Conservation (phyloP, 2,329 filamentous ascomycete species). For the Fusarium sp. region DNA sequence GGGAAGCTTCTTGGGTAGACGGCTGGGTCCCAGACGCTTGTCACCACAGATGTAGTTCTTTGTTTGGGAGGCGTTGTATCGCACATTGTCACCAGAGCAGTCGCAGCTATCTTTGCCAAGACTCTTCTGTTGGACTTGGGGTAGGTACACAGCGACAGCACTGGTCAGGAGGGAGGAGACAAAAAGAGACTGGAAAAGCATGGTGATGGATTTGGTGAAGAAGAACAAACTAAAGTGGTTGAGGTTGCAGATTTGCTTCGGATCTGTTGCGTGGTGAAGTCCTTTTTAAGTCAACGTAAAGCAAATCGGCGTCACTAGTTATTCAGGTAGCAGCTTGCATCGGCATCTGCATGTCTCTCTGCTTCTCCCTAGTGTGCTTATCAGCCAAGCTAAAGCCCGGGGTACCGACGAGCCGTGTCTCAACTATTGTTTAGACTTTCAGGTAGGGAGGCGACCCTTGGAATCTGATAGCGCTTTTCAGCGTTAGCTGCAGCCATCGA, state of each 20-base stretch:
- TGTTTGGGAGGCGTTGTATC: neutral
- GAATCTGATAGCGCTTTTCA: neutral
- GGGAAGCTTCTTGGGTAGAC: slow-evolving; percentile 22
- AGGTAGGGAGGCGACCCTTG: neutral
- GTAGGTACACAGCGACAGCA: slow-evolving; percentile 3
- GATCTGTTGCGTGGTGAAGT: accelerated
- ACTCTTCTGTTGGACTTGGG: slow-evolving; percentile 1
- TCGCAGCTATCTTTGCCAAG: neutral
- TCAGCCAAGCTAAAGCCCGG: neutral
- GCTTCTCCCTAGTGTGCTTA: neutral
- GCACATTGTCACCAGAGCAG: slow-evolving; percentile 10
- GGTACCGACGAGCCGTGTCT: slow-evolving; percentile 9
- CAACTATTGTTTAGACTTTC: neutral
- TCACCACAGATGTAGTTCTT: slow-evolving; percentile 24
- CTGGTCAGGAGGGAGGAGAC: slow-evolving; percentile 8
- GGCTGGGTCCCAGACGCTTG: slow-evolving; percentile 16
- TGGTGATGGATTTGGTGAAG: neutral
- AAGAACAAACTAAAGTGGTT: accelerated
- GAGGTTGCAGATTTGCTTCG: accelerated
- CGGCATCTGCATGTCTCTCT: neutral
- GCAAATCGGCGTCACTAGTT: neutral
- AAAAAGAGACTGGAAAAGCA: slow-evolving; percentile 17
- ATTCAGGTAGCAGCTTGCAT: neutral
- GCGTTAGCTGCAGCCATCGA: slow-evolving; percentile 4
- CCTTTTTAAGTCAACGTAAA: neutral